Percentiles rank a stretch among this genome's conserved stretches.
Conservation (phyloP, 306 rosid genomes). For the Sphenostylis stenocarpa region DNA sequence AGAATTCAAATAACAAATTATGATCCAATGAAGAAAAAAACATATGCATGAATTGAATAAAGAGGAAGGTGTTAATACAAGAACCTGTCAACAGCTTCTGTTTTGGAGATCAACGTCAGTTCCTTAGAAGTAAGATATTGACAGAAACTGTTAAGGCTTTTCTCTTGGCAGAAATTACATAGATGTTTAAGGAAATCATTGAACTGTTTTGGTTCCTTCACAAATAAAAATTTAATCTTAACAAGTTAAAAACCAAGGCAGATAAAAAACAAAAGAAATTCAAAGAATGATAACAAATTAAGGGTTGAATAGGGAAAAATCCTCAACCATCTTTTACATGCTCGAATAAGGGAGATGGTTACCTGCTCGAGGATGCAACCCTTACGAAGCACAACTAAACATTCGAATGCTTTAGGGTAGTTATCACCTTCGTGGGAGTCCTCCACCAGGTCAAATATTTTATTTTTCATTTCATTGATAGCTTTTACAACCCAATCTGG, state of each 20-base stretch:
- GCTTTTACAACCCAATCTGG: constrained; percentile 78
- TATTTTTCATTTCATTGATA: constrained; percentile 62
- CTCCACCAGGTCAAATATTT: constrained; percentile 63
- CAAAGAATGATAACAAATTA: neutral
- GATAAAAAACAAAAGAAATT: constrained; percentile 18
- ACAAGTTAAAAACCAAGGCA: constrained; percentile 4
- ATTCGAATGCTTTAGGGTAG: constrained; percentile 61
- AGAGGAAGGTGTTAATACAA: neutral
- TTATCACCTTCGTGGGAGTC: constrained; percentile 72
- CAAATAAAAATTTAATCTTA: neutral
- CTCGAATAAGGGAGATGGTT: neutral
- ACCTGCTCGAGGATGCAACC: constrained; percentile 90
- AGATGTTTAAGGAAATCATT: constrained; percentile 66
- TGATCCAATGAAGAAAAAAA: neutral
- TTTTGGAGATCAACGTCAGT: constrained; percentile 67
- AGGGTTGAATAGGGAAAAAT: neutral
- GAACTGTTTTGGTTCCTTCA: constrained; percentile 90
- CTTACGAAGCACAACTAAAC: constrained; percentile 72
- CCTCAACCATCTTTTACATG: neutral
- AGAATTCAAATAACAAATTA: constrained; percentile 33
- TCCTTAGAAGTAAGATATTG: constrained; percentile 61
- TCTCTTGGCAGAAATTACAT: constrained; percentile 61
- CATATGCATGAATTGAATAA: constrained; percentile 3
- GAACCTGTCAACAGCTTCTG: constrained; percentile 87
- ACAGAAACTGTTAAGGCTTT: constrained; percentile 52